Percentiles rank a stretch among this genome's conserved stretches.
phyloP scores from a whole-genome alignment of 2,329 filamentous ascomycete genomes.

The Arachnopeziza araneosa region DNA sequence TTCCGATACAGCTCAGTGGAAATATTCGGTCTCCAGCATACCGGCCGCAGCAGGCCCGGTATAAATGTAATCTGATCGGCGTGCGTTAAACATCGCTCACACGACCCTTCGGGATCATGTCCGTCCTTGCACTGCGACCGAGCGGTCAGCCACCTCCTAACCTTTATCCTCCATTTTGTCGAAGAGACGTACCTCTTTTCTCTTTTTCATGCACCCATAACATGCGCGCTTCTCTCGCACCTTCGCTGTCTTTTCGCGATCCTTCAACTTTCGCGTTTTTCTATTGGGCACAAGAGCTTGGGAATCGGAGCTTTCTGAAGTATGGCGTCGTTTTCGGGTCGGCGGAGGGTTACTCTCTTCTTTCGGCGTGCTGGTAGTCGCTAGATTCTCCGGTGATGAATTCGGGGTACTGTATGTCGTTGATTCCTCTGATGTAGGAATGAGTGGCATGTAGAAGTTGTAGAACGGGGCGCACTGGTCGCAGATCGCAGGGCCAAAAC shows the following conservation, averaged over 20 bases:
- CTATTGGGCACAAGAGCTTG: conserved; percentile 4
- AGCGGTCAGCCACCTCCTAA: background rate
- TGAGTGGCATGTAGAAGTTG: background rate
- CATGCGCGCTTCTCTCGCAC: conserved; percentile 13
- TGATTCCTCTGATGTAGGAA: background rate
- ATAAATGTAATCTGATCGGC: conserved; percentile 3
- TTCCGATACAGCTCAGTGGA: conserved; percentile 11
- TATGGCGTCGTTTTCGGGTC: conserved; percentile 4
- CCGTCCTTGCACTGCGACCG: conserved; percentile 8
- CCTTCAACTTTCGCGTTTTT: conserved; percentile 10
- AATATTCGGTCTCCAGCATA: conserved; percentile 15
- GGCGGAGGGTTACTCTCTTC: conserved; percentile 31
- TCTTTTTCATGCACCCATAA: conserved; percentile 7
- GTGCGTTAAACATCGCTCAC: conserved; percentile 5
- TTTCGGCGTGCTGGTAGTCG: background rate
- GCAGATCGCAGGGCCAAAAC: background rate
- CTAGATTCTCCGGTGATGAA: background rate
- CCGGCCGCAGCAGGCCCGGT: conserved; percentile 9
- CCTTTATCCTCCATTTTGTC: background rate
- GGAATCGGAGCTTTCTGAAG: conserved; percentile 1
- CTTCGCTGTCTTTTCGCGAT: conserved; percentile 7
- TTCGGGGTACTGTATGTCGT: background rate
- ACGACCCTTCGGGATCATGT: conserved; percentile 7
- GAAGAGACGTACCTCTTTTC: conserved; percentile 6
- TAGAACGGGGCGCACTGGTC: background rate